Conservation (phyloP, 2,329 filamentous ascomycete species). For the Colletotrichum filicis region DNA sequence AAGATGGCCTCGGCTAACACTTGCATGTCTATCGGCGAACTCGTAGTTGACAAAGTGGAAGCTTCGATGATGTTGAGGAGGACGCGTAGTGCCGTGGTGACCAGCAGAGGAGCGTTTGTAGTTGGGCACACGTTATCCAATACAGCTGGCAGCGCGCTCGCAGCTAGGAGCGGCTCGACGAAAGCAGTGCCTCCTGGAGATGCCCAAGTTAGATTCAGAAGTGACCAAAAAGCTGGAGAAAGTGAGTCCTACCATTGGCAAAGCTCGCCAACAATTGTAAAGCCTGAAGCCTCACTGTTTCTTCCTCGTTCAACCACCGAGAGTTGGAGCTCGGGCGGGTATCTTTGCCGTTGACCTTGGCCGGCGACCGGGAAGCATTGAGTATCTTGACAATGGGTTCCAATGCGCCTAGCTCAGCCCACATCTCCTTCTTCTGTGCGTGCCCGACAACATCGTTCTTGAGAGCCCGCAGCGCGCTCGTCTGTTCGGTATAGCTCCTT, state of each 20-base stretch:
- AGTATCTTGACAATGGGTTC: constrained; percentile 64
- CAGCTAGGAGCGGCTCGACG: constrained; percentile 77
- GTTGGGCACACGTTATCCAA: constrained; percentile 75
- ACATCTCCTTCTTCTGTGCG: constrained; percentile 84
- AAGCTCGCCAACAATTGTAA: constrained; percentile 87
- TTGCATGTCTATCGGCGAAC: constrained; percentile 58
- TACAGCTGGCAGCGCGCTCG: constrained; percentile 75
- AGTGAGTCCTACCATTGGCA: constrained; percentile 73
- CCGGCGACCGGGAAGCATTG: constrained; percentile 45
- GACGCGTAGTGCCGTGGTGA: constrained; percentile 79
- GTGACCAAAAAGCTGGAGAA: background rate
- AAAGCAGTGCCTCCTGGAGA: constrained; percentile 80
- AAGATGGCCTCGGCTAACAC: constrained; percentile 75
- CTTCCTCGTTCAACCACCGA: constrained; percentile 65
- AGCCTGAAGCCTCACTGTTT: constrained; percentile 79
- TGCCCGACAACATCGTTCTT: constrained; percentile 95
- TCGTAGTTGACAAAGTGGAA: constrained; percentile 63
- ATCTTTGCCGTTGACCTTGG: constrained; percentile 53
- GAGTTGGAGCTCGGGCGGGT: constrained; percentile 40
- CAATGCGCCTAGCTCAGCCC: constrained; percentile 77
- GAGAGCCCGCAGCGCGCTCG: constrained; percentile 73
- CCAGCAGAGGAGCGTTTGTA: constrained; percentile 72
- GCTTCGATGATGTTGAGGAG: constrained; percentile 79
- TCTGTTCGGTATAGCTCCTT: constrained; percentile 61
- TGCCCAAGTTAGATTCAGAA: constrained; percentile 7